Evolutionary conservation across 345 rosid genomes (phyloP).

Genomic region (Leavenworthia alabamica): DNA sequence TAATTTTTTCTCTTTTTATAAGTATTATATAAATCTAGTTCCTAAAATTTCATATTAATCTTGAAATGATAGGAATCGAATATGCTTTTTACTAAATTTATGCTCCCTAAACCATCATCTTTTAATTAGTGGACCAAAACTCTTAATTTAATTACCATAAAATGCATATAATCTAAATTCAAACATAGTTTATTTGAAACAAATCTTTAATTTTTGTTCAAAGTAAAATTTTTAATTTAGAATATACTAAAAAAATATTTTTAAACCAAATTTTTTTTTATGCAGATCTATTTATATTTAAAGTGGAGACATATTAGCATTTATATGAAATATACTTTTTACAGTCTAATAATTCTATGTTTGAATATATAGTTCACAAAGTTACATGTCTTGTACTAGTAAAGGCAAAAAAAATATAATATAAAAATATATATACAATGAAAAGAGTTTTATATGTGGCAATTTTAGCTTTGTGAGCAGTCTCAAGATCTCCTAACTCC

Average conservation of each 20-base stretch:
- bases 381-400: background rate
- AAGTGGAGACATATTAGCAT: background rate
- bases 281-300: no score
- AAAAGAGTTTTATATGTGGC: background rate
- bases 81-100: background rate
- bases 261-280: no score
- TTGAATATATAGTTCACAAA: background rate
- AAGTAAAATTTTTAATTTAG: no score
- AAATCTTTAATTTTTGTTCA: background rate
- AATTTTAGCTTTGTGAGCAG: background rate
- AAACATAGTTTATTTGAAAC: background rate
- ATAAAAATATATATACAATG: background rate
- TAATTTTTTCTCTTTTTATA: background rate
- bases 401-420: background rate
- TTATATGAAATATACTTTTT: no score
- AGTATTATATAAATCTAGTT: background rate
- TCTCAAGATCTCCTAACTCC: background rate
- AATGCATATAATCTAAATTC: background rate
- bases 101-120: background rate
- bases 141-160: background rate
- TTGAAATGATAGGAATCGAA: background rate
- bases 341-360: background rate
- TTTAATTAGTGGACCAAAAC: background rate
- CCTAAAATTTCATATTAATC: background rate
- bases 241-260: no score